These are phyloP conservation scores for Hortaea werneckii DNA, from an alignment of 2,329 filamentous ascomycete genomes.

Conservation along the genomic window DNA sequence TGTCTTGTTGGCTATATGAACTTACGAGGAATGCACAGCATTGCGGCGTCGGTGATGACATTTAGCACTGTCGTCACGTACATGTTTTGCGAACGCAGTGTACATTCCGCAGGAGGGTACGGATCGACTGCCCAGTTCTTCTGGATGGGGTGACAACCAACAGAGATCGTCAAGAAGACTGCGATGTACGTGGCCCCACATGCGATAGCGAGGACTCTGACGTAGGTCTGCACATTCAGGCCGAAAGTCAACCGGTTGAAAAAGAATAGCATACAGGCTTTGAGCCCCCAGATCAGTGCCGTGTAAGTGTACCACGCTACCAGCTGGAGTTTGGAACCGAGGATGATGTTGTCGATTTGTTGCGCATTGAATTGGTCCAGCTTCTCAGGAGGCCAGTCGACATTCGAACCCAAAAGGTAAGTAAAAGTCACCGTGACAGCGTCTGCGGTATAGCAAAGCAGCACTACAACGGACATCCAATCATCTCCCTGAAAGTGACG, in stretches of 20 bases:
- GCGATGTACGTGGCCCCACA: constrained; percentile 22
- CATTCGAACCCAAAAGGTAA: constrained; percentile 22
- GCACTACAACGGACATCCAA: constrained; percentile 26
- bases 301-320: constrained; percentile 28
- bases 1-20: too few species aligned
- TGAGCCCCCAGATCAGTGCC: constrained; percentile 12
- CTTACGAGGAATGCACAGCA: constrained; percentile 22
- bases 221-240: constrained; percentile 20
- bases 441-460: constrained; percentile 28
- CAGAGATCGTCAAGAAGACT: constrained; percentile 24
- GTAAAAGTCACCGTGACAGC: constrained; percentile 26
- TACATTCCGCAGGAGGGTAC: constrained; percentile 19
- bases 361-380: constrained; percentile 16
- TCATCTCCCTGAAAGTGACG: constrained; percentile 32
- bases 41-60: constrained; percentile 24
- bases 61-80: constrained; percentile 23
- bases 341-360: constrained; percentile 21
- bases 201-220: constrained; percentile 21
- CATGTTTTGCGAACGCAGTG: constrained; percentile 23
- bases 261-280: constrained; percentile 20
- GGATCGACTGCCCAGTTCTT: constrained; percentile 23
- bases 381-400: constrained; percentile 14
- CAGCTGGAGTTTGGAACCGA: constrained; percentile 31
- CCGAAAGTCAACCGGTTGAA: constrained; percentile 26
- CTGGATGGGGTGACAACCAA: constrained; percentile 19